Evolutionary conservation across 139 green algal species (phyloP).

Genomic region (Pseudopediastrum boryanum): DNA sequence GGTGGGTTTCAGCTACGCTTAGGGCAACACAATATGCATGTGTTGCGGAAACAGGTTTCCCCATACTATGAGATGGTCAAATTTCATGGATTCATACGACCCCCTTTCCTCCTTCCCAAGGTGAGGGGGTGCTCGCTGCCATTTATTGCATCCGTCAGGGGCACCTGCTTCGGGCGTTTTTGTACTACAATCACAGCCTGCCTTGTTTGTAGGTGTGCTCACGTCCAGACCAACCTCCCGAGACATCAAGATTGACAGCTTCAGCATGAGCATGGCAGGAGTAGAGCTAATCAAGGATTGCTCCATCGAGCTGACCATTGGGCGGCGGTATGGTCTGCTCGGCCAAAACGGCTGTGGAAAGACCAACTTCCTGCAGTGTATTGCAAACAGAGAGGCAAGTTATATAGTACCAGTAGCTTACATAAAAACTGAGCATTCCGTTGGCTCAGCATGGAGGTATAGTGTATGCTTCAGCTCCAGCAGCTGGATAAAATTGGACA

Average conservation of each 20-base stretch:
- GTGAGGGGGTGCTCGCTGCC: background rate
- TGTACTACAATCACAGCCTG: background rate
- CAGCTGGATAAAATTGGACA: background rate
- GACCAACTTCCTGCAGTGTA: slow-evolving; percentile 81
- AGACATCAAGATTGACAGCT: slow-evolving; percentile 68
- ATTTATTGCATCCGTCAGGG: background rate
- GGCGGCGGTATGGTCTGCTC: slow-evolving; percentile 84
- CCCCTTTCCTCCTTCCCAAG: background rate
- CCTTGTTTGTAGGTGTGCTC: slow-evolving; percentile 55
- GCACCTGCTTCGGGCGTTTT: background rate
- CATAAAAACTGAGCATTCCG: too few relatives aligned
- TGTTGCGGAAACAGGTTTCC: background rate
- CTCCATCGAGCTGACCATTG: slow-evolving; percentile 85
- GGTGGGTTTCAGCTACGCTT: background rate
- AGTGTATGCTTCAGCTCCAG: background rate
- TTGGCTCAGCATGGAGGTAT: background rate
- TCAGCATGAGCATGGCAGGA: slow-evolving; percentile 78
- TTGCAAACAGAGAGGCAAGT: slow-evolving; percentile 74
- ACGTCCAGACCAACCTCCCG: slow-evolving; percentile 55
- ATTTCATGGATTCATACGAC: background rate
- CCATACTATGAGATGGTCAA: background rate
- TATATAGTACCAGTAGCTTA: too few relatives aligned
- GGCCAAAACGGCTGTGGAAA: slow-evolving; percentile 93
- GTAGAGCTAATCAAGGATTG: slow-evolving; percentile 75
- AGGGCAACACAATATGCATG: background rate